A percentile compares a stretch with the other conserved stretches of the same genome.
These are phyloP conservation scores for Heliocybe sulcata DNA, from an alignment of 1,284 basidiomycete species.

Conservation along the genomic window DNA sequence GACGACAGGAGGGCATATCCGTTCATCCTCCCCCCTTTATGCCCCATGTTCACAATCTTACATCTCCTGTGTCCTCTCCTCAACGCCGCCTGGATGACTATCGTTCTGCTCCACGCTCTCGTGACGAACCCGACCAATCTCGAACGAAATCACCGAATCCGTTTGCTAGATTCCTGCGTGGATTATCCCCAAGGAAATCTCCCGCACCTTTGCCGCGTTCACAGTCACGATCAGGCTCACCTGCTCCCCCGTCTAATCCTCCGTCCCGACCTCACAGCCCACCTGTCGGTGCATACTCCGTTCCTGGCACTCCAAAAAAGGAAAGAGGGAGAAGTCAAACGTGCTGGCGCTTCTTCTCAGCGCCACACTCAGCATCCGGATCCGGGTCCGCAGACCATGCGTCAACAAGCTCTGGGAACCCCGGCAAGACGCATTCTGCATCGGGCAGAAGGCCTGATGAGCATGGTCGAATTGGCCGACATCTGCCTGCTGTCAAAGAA, in stretches of 20 bases:
- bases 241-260: neutral
- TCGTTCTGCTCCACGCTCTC: neutral
- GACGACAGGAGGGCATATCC: neutral
- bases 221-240: neutral
- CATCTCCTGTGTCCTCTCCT: neutral
- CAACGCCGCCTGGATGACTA: neutral
- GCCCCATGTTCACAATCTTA: neutral
- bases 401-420: neutral
- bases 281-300: neutral
- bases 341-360: conserved; percentile 1
- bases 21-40: neutral
- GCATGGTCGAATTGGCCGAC: no score
- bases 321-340: neutral
- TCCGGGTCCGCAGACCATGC: neutral
- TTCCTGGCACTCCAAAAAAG: neutral
- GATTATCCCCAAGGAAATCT: neutral
- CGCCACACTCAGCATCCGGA: neutral
- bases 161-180: neutral
- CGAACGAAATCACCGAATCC: neutral
- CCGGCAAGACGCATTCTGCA: neutral
- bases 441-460: neutral
- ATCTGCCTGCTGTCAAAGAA: neutral
- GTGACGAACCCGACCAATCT: neutral
- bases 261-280: neutral
- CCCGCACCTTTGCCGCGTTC: neutral